A percentile compares a stretch with the other conserved stretches of the same genome.
Evolutionary conservation across 495 filamentous ascomycete species (phyloP).

Genomic region (Xylaria telfairii): DNA sequence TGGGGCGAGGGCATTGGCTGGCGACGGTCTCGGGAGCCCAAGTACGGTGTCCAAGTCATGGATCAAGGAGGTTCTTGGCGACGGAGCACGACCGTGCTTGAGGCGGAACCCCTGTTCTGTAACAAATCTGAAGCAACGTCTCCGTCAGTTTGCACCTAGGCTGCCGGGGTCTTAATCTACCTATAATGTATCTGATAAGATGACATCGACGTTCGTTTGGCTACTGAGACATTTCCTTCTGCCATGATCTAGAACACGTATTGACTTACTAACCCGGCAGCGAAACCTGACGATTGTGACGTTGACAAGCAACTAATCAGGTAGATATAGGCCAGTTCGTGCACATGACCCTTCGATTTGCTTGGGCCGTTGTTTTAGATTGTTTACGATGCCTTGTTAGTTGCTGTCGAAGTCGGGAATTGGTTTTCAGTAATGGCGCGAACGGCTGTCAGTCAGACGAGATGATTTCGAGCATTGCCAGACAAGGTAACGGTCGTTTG

Average conservation of each 20-base stretch:
- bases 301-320: neutral
- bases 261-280: neutral
- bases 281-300: neutral
- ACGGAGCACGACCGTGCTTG: constrained; percentile 24
- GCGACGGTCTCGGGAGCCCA: constrained; percentile 21
- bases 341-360: neutral
- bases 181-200: constrained; percentile 19
- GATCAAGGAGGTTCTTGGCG: constrained; percentile 4
- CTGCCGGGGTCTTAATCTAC: constrained; percentile 14
- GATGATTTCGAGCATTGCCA: neutral
- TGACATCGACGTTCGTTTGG: constrained; percentile 19
- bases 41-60: constrained; percentile 14
- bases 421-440: too few relatives aligned
- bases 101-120: constrained; percentile 51
- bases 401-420: neutral
- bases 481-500: neutral
- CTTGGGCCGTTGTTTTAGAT: neutral
- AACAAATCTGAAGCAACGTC: constrained; percentile 54
- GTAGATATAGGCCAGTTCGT: neutral
- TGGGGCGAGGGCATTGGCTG: constrained; percentile 41
- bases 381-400: neutral
- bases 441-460: too few relatives aligned
- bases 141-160: constrained; percentile 26
- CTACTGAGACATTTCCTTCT: constrained; percentile 7
- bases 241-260: constrained; percentile 1